Evolutionary conservation across 2,329 filamentous ascomycete genomes (phyloP).

Genomic region (Xylariaceae sp.): DNA sequence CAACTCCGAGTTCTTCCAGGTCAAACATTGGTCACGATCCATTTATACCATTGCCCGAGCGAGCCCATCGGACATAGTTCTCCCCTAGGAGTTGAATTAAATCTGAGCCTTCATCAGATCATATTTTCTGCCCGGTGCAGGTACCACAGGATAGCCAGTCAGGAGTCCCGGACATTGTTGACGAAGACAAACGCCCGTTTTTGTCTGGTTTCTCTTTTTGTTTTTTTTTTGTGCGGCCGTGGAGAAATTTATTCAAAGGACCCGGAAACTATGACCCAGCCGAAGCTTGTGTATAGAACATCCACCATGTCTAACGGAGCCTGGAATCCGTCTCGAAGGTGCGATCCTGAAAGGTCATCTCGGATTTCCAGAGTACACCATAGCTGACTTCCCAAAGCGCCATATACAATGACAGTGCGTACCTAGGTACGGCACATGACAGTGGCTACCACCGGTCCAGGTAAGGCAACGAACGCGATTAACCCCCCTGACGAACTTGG

Average conservation of each 20-base stretch:
- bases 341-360: conserved; percentile 29
- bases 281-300: conserved; percentile 44
- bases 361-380: conserved; percentile 13
- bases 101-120: too few relatives aligned
- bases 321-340: conserved; percentile 51
- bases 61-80: too few relatives aligned
- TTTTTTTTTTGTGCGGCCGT: conserved; percentile 11
- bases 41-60: too few relatives aligned
- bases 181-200: conserved; percentile 3
- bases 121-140: too few relatives aligned
- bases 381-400: conserved; percentile 27
- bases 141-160: not conserved
- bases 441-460: conserved; percentile 27
- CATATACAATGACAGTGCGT: conserved; percentile 25
- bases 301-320: conserved; percentile 42
- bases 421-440: conserved; percentile 21
- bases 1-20: not conserved
- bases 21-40: too few relatives aligned
- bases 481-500: conserved; percentile 14
- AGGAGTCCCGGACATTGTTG: conserved; percentile 5
- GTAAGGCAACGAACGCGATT: conserved; percentile 23
- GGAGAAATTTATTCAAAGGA: conserved; percentile 8
- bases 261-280: conserved; percentile 20
- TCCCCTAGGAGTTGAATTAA: too few relatives aligned
- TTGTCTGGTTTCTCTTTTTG: conserved; percentile 12